Base-by-base conservation (phyloP, 23 red algal genomes). In the Agarophyton chilense region DNA sequence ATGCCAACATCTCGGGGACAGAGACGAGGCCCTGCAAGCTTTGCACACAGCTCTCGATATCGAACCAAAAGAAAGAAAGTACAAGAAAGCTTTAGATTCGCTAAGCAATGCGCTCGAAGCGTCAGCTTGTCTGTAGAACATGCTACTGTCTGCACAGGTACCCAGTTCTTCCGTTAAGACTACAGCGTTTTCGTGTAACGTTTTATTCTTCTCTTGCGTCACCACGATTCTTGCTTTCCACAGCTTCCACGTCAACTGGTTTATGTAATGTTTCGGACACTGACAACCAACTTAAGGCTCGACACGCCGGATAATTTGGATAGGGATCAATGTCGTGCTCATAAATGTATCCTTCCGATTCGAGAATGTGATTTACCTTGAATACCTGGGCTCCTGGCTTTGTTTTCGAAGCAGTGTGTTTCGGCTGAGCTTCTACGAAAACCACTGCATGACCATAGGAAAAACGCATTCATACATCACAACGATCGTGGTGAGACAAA, bases 1-100 rank as follows among this genome's bases (percentile, higher is more conserved):
- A 22, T 84, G 65, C 13, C 77, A 95, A 79, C 58, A 60, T 50
- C 72, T 79, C 44, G 97, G 97, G 40, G 87, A 89, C 52, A 62
- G 42, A 11, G 79, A 90, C 36, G 80, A 81, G 2, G 97, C 93
- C 4, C 22, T 93, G 54, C 93, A 83, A 22, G 35, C 72, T 26
- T 80, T 96, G 43, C 87, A 67, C 54, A 79, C 75, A 29, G 93
- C 97, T 33, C 79, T 99, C 42, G 97, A 96, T 61, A 74, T 99
- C 53, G 97, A 96, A 51, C 97, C 97, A n/a, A 93, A 94, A 63
- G 90, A 94, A 26, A 89, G 92, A 39, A 87, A 89, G 68, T 99
- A 96, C 63, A 97, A 97, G 73, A 87, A 92, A 78, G 90, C 90
- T 39, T 64, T 97, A 29, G 95, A 97, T 60, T 88, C 90, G 57